Evolutionary conservation across 2,329 filamentous ascomycete species (phyloP), one percentile per base, ranked within the genome.

Genomic region (Fusarium temperatum): DNA sequence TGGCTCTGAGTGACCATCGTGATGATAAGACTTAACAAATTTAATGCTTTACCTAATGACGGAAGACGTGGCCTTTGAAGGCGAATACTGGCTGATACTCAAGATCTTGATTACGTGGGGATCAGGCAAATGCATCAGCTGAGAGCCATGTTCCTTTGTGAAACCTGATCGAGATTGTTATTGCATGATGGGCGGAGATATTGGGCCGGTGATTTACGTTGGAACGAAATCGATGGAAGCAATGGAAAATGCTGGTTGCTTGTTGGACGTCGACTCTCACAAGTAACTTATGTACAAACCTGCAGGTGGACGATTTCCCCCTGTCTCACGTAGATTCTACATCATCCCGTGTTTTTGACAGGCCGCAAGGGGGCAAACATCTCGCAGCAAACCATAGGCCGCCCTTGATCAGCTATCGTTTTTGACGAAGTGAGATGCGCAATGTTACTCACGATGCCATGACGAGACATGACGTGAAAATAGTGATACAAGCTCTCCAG

Each of bases 271-370:
- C 30, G 48, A 68, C 39, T 41, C 41, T 44, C 53, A 57, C 44
- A 63, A 35, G 58, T 35, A 59, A 32, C 26, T 9, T 48, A 53
- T 64, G 54, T 68, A 61, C 57, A 57, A 28, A 45, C 35, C 51
- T 72, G 54, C 63, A 66, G 50, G 45, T 39, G 26, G 47, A 39
- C 35, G 30, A 51, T 41, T 54, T 24, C 39, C 59, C 68, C 72
- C 68, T 74, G 72, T 72, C 64, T 69, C 64, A 74, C 68, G 66
- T 69, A 54, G 63, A 55, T 22, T 72, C 50, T 68, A 69, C 69
- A 74, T 75, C 68, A 69, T 72, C 64, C 55, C 63, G 59, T 66
- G 41, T 57, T 42, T 63, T 75, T 75, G 72, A 75, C 63, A 74
- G 68, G 68, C 51, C 66, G 56, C 56, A 69, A 75, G 68, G 71